Evolutionary conservation across 2,329 filamentous ascomycete species (phyloP).

Genomic region (Botrytis squamosa): DNA sequence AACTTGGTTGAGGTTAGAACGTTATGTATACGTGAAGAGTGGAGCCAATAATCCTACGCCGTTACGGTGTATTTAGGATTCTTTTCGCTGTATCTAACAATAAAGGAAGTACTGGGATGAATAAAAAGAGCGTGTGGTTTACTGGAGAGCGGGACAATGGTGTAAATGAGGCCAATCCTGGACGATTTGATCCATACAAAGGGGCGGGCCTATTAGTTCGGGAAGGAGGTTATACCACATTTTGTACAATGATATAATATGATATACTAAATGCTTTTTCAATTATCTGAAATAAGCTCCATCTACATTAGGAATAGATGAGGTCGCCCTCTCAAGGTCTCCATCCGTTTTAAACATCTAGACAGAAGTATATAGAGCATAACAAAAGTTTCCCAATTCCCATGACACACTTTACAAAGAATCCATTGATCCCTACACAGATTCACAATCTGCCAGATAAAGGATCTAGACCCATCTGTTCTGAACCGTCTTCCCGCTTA

Average conservation of each 20-base stretch:
- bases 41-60: slow-evolving; percentile 5
- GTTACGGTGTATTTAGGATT: background rate
- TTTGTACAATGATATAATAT: background rate
- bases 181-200: background rate
- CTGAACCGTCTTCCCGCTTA: background rate
- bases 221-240: background rate
- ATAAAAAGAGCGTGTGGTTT: background rate
- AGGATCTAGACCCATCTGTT: background rate
- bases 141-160: background rate
- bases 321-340: background rate
- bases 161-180: background rate
- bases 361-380: background rate
- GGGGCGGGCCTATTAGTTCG: background rate
- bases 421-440: background rate
- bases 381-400: background rate
- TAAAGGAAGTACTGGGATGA: background rate
- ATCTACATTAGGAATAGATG: background rate
- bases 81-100: background rate
- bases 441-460: background rate
- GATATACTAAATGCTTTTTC: background rate
- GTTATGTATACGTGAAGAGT: background rate
- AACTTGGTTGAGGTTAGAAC: slow-evolving; percentile 14
- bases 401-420: background rate
- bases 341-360: background rate
- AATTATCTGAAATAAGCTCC: background rate